Percentiles rank a stretch among this genome's conserved stretches.
These are phyloP conservation scores for Malus fusca DNA, from an alignment of 306 rosid species.

Conservation along the genomic window DNA sequence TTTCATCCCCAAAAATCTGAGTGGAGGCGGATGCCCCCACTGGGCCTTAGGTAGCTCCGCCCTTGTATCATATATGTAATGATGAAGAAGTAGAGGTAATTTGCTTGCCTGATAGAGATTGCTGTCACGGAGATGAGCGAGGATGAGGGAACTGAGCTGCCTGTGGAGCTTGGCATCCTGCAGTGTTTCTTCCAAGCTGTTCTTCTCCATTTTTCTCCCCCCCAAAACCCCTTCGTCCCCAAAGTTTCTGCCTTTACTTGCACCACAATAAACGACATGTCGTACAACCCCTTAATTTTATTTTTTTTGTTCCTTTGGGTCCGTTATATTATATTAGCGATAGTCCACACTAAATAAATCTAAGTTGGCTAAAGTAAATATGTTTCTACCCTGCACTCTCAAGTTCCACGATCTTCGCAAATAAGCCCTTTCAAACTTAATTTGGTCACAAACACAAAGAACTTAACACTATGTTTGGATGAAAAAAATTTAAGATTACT, in stretches of 20 bases:
- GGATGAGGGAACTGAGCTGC: conserved; percentile 70
- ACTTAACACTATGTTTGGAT: too few species aligned
- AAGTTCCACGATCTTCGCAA: neutral
- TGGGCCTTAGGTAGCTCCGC: too few species aligned
- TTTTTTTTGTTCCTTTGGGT: too few species aligned
- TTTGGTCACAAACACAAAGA: too few species aligned
- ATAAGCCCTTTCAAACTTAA: too few species aligned
- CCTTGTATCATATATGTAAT: neutral
- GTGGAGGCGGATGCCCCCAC: too few species aligned
- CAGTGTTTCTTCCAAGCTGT: conserved; percentile 42
- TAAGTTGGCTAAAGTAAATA: too few species aligned
- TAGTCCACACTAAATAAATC: too few species aligned
- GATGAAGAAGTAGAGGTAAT: neutral
- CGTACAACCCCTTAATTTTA: neutral
- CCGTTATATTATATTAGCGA: neutral
- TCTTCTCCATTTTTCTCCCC: conserved; percentile 36
- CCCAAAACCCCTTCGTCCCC: neutral
- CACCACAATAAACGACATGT: neutral
- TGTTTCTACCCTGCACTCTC: too few species aligned
- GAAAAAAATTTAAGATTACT: too few species aligned
- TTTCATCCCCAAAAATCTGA: too few species aligned
- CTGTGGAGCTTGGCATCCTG: conserved; percentile 72
- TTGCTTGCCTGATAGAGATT: conserved; percentile 60
- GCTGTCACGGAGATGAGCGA: conserved; percentile 76
- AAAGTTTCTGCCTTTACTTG: neutral